Conservation (phyloP, 768 basidiomycete species). For the Artomyces pyxidatus region DNA sequence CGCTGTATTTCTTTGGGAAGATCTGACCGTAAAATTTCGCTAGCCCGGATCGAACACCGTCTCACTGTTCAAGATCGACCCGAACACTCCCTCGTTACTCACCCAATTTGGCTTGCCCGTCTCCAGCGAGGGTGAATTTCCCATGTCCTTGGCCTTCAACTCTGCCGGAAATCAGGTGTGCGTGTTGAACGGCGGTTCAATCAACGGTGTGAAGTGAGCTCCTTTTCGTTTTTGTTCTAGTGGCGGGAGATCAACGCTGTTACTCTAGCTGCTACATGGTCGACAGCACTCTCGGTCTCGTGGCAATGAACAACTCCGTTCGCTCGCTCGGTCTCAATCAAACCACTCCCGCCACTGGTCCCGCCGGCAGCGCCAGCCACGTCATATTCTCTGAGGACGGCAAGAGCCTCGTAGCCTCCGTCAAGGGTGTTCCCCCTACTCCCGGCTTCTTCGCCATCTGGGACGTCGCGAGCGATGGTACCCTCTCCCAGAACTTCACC, state of each 20-base stretch:
- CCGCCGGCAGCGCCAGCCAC: conserved; percentile 36
- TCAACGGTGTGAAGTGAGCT: conserved; percentile 16
- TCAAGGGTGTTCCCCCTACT: conserved; percentile 38
- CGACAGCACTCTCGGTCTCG: conserved; percentile 33
- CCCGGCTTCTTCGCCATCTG: conserved; percentile 45
- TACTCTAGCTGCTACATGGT: conserved; percentile 33
- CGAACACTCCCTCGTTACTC: conserved; percentile 14
- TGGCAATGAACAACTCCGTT: conserved; percentile 31
- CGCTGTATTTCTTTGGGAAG: background rate
- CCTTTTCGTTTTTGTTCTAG: background rate
- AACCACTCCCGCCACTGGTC: conserved; percentile 43
- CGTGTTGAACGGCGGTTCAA: conserved; percentile 17
- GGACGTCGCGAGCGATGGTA: conserved; percentile 36
- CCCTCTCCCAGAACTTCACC: conserved; percentile 34
- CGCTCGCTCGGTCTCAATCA: conserved; percentile 40
- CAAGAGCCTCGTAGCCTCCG: conserved; percentile 35
- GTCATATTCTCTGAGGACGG: conserved; percentile 40
- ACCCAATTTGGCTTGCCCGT: conserved; percentile 17
- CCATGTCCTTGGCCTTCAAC: conserved; percentile 16
- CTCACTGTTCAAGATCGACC: conserved; percentile 18
- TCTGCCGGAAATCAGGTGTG: conserved; percentile 10
- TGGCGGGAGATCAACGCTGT: conserved; percentile 7
- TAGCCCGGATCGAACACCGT: conserved; percentile 19
- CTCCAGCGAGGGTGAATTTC: conserved; percentile 18
- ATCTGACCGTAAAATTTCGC: background rate